Evolutionary conservation across 441 rosid species (phyloP), one percentile per base, ranked within the genome.

Genomic region (Populus hybrid): DNA sequence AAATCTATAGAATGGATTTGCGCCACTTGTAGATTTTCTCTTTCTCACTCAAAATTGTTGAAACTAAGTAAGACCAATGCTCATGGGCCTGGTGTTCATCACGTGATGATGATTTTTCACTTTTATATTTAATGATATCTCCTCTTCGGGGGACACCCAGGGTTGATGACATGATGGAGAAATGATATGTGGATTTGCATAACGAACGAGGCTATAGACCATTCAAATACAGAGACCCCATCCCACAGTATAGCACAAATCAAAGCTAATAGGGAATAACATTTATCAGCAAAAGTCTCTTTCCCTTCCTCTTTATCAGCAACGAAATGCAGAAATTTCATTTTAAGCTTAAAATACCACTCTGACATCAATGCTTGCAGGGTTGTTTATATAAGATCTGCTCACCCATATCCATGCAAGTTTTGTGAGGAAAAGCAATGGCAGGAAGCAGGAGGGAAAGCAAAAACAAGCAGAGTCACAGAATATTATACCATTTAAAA

Each of bases 91-190:
- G 18, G 6, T 46, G 57, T 46, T 4, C 57, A 78, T 79, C 57
- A 78, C 78, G 81, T 71, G 78, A 73, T 72, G n/a, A 70, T 77
- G 67, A 68, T 72, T 67, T 40, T n/a, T 38, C 71, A 72, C 34
- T 59, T 77, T 11, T 46, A 46, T 14, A 72, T 70, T 77, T 72
- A 67, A 78, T 74, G 72, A 73, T 83, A 77, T 80, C 72, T 61
- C 81, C 79, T 75, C 70, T 76, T 74, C 73, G 35, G 83, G 87
- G 82, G 70, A 82, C 84, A 83, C 10, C 67, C 61, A 73, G 69
- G 81, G 66, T 57, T 70, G 83, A 76, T 64, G 85, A 78, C 82
- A 74, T 70, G 71, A n/a, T 46, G 54, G 68, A 67, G 75, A 80
- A 72, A 78, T 71, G 75, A 73, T 54, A 76, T 42, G 28, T 64